Conservation (phyloP, 148 eudicot genomes). For the Gaultheria prostrata region DNA sequence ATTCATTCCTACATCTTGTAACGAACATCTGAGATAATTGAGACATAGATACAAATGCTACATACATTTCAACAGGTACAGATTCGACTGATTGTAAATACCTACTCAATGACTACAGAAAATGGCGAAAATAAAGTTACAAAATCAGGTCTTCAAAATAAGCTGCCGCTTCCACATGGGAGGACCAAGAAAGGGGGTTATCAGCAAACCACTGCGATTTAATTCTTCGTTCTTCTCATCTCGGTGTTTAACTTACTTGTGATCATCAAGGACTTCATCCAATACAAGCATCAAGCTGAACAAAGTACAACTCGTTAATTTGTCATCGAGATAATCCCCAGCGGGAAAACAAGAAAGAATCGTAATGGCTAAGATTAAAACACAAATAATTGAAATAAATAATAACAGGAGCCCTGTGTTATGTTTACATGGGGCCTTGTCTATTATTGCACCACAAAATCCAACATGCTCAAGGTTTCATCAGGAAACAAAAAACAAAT, state of each 20-base stretch:
- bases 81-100: background rate
- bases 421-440: background rate
- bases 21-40: background rate
- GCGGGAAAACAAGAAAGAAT: background rate
- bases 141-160: background rate
- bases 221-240: background rate
- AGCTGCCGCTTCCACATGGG: background rate
- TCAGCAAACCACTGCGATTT: background rate
- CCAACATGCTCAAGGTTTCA: background rate
- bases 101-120: background rate
- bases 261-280: slow-evolving; percentile 1
- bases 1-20: background rate
- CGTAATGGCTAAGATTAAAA: background rate
- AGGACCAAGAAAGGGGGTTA: background rate
- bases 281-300: background rate
- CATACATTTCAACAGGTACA: background rate
- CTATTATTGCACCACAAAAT: background rate
- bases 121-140: background rate
- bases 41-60: background rate
- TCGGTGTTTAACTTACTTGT: background rate
- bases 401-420: background rate
- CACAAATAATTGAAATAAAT: background rate
- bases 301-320: background rate
- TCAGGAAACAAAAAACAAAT: background rate
- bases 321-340: background rate